Conservation (phyloP, 2,329 filamentous ascomycete genomes). For the Basipetospora chlamydospora region DNA sequence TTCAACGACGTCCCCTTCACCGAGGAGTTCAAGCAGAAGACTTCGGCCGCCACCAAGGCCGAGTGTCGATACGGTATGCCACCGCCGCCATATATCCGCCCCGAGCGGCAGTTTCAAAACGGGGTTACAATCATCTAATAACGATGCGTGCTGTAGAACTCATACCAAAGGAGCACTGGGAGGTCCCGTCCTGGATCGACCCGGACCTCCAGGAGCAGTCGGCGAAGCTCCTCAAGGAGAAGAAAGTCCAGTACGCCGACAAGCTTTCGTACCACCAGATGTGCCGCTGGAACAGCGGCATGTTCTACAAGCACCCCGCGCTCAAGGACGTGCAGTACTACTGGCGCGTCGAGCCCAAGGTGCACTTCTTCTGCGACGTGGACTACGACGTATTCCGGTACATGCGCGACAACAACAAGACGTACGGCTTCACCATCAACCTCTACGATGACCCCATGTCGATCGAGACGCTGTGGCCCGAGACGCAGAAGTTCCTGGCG, state of each 20-base stretch:
- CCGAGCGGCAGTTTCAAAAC: neutral
- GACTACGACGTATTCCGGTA: constrained; percentile 98
- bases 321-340: constrained; percentile 76
- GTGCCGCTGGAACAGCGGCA: constrained; percentile 96
- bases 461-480: constrained; percentile 85
- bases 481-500: constrained; percentile 79
- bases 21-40: constrained; percentile 80
- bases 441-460: constrained; percentile 84
- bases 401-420: constrained; percentile 98
- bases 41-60: constrained; percentile 70
- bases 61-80: constrained; percentile 65
- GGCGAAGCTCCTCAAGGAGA: constrained; percentile 64
- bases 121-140: constrained; percentile 6
- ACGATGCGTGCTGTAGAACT: constrained; percentile 38
- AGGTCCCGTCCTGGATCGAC: constrained; percentile 83
- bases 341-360: constrained; percentile 97
- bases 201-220: constrained; percentile 74
- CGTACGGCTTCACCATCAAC: constrained; percentile 96
- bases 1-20: constrained; percentile 94
- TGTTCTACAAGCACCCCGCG: constrained; percentile 94
- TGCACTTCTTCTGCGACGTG: constrained; percentile 97
- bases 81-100: neutral
- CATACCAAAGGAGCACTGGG: constrained; percentile 94
- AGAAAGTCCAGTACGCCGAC: constrained; percentile 79
- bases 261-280: constrained; percentile 94